Conservation (phyloP, 2,329 filamentous ascomycete species). For the Alternaria longipes region DNA sequence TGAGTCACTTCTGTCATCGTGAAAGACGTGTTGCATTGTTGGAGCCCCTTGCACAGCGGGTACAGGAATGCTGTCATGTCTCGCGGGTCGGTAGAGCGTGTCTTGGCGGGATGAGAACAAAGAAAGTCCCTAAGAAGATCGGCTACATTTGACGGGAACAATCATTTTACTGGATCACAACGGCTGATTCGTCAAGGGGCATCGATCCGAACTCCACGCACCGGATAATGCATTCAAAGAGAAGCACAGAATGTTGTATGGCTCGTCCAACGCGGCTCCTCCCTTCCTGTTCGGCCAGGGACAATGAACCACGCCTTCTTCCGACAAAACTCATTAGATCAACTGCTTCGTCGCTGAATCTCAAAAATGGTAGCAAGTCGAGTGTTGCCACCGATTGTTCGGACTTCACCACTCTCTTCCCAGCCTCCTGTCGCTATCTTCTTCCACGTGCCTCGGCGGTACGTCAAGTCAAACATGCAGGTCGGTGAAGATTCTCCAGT, state of each 20-base stretch:
- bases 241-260: slow-evolving; percentile 31
- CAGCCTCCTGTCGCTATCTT: slow-evolving; percentile 43
- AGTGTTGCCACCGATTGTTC: slow-evolving; percentile 44
- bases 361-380: slow-evolving; percentile 48
- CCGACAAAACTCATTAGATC: slow-evolving; percentile 42
- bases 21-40: slow-evolving; percentile 35
- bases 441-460: slow-evolving; percentile 47
- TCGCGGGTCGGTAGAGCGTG: slow-evolving; percentile 35
- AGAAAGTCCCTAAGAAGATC: slow-evolving; percentile 45
- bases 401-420: slow-evolving; percentile 27
- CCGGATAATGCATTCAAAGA: slow-evolving; percentile 49
- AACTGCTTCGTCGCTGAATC: slow-evolving; percentile 32
- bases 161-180: slow-evolving; percentile 44
- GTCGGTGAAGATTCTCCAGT: slow-evolving; percentile 25
- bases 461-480: slow-evolving; percentile 47
- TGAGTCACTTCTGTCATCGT: slow-evolving; percentile 27
- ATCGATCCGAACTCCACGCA: slow-evolving; percentile 21
- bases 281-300: slow-evolving; percentile 37
- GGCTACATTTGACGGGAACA: slow-evolving; percentile 48
- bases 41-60: slow-evolving; percentile 48
- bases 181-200: slow-evolving; percentile 35
- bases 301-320: slow-evolving; percentile 48
- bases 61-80: slow-evolving; percentile 46
- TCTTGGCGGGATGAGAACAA: slow-evolving; percentile 48
- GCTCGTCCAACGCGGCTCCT: slow-evolving; percentile 33